A percentile compares a stretch with the other conserved stretches of the same genome.
phyloP scores from a whole-genome alignment of 2,329 filamentous ascomycete genomes.

The Fusarium falciforme region DNA sequence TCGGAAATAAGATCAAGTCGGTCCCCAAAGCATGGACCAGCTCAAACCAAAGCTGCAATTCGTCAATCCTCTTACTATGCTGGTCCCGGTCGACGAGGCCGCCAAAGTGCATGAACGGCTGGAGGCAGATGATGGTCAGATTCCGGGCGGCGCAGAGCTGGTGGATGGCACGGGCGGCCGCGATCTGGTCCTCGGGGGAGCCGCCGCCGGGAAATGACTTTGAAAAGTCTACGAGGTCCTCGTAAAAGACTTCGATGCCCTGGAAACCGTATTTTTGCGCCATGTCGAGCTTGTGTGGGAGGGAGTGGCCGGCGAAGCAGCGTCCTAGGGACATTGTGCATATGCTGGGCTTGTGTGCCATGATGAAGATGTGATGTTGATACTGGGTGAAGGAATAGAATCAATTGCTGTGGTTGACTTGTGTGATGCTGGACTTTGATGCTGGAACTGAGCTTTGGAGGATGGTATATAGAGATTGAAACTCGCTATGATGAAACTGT shows the following conservation, averaged over 20 bases:
- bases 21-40: slow-evolving; percentile 73
- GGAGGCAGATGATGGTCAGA: slow-evolving; percentile 72
- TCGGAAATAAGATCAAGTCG: slow-evolving; percentile 80
- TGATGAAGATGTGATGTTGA: slow-evolving; percentile 36
- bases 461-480: not conserved
- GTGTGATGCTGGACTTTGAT: not conserved
- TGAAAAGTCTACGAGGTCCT: slow-evolving; percentile 76
- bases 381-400: not conserved
- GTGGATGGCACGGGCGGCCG: slow-evolving; percentile 68
- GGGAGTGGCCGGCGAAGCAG: slow-evolving; percentile 73
- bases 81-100: slow-evolving; percentile 72
- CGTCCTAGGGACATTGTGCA: slow-evolving; percentile 82
- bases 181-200: slow-evolving; percentile 57
- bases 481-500: slow-evolving; percentile 1
- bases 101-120: slow-evolving; percentile 84
- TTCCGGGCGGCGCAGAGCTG: slow-evolving; percentile 66
- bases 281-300: slow-evolving; percentile 75
- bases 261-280: slow-evolving; percentile 73
- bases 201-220: slow-evolving; percentile 53
- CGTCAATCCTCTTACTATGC: slow-evolving; percentile 67
- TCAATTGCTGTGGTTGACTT: not conserved
- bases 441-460: not conserved
- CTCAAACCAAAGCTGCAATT: slow-evolving; percentile 77
- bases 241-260: slow-evolving; percentile 82
- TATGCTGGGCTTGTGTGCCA: slow-evolving; percentile 73